Base-by-base conservation (phyloP, 192 early-diverging fungal genomes). In the Coemansia interrupta region DNA sequence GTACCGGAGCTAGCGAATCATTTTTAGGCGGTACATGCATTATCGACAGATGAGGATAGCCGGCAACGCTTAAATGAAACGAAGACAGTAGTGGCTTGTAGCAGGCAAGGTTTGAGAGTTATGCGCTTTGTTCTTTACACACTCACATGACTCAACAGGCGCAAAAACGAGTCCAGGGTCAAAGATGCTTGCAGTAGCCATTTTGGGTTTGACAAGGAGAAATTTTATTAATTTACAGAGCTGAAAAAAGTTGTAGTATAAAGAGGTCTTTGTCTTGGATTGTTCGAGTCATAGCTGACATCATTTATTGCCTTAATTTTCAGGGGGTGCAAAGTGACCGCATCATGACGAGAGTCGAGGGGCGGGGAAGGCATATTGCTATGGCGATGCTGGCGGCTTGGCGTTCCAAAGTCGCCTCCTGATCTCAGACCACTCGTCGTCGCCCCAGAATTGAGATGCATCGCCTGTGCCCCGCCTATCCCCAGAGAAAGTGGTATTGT, bases 401-500 rank as follows among this genome's bases (percentile, higher is more conserved):
- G 74, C 74, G 56, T 77, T 77, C 74, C 74, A 77, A 36, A 77
- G 64, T 3, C 74, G 68, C 58, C 43, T 56, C 19, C 68, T 68
- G 64, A 77, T 70, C 36, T 63, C 57, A 3, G 68, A 56, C 74
- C 74, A 77, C 41, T 71, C 74, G 61, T 71, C 63, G 47, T 54
- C 42, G 26, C 39, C 55, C 72, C 72, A 75, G 14, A 18, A 32
- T 18, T 53, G 51, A 8, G 51, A 36, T 36, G 32, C 32, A 36
- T 36, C 32, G n/a, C 51, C 18, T 38, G 17, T 30, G 51, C 30
- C 15, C 32, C 19, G 42, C 19, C 8, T 44, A 20, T 38, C 32
- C 0, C 32, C 32, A 19, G 51, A 38, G 32, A 22, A 18, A 0
- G 32, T 4, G 11, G 7, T 30, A 20, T 15, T 30, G 32, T 53